Base-by-base conservation (phyloP, 2,329 filamentous ascomycete genomes). In the Catunica adiposa region DNA sequence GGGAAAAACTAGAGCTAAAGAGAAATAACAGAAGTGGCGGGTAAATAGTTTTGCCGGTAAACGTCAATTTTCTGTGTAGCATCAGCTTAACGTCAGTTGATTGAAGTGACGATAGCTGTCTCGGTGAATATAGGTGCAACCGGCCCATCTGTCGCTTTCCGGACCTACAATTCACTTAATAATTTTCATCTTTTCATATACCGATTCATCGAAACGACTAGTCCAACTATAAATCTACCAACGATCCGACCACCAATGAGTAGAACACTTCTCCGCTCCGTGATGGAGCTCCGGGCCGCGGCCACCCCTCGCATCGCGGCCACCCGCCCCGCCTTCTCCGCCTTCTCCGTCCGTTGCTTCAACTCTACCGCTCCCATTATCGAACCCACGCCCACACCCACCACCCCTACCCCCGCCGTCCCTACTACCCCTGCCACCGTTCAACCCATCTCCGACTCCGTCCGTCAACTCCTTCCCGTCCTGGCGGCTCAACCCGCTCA, bases 401-500 rank as follows among this genome's bases (percentile, higher is more conserved):
- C 64, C 51, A 64, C 65, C 47, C 29, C 11, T 11, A 65, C 67
- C 61, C 62, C 46, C 42, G 64, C 53, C 26, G 59, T 56, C 59
- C 62, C 44, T 59, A 63, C 34, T 61, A 64, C 56, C 59, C 63
- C 42, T 61, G 71, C 73, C 62, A 65, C 76, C 29, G 11, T 17
- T 0, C 29, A 34, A 11, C 66, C 69, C 20, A 57, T 65, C 34
- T 55, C 76, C 59, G 68, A 76, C 53, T 78, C 77, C 1, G 73
- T 86, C 60, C 73, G 71, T 60, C 67, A 67, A 44, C 75, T 88
- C 51, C 78, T 89, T 29, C 84, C 86, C 1, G 73, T 87, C 50
- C 79, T 92, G 51, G 77, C 76, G 62, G 76, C 82, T 9, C 86
- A 92, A 70, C 79, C 82, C 2, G 72, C 75, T 22, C 84, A 88